phyloP scores from a whole-genome alignment of 257 asterid genomes.

The Solanum piurae region DNA sequence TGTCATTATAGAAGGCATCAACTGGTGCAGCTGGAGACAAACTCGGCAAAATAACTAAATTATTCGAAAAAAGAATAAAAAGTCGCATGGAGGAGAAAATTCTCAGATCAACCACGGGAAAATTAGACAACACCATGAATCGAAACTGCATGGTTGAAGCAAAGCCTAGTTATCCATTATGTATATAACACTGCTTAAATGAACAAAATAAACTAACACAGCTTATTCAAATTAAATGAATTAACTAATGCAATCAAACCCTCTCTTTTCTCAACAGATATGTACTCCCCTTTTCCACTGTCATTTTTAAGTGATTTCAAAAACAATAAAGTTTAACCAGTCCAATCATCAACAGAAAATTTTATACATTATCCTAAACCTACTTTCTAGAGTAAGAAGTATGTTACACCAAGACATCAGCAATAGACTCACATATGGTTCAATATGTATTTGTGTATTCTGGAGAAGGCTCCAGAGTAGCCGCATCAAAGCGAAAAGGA shows the following conservation, averaged over 20 bases:
- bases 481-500: constrained; percentile 90
- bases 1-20: constrained; percentile 94
- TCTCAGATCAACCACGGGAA: not conserved
- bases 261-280: not conserved
- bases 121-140: not conserved
- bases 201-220: not conserved
- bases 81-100: not conserved
- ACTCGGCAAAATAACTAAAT: not conserved
- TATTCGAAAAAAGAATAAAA: not conserved
- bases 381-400: not conserved
- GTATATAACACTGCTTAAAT: not conserved
- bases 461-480: constrained; percentile 88
- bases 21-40: constrained; percentile 67
- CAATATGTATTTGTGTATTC: constrained; percentile 80
- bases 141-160: not conserved
- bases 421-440: constrained; percentile 76
- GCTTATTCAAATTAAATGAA: not conserved
- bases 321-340: not conserved
- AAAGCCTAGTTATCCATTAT: not conserved
- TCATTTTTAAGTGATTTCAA: not conserved
- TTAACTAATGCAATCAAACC: not conserved
- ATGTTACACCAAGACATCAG: not conserved
- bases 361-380: not conserved
- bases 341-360: not conserved
- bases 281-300: not conserved